A percentile compares a stretch with the other conserved stretches of the same genome.
These are phyloP conservation scores for Posidonia oceanica DNA, from an alignment of 116 monocot species.

Conservation along the genomic window DNA sequence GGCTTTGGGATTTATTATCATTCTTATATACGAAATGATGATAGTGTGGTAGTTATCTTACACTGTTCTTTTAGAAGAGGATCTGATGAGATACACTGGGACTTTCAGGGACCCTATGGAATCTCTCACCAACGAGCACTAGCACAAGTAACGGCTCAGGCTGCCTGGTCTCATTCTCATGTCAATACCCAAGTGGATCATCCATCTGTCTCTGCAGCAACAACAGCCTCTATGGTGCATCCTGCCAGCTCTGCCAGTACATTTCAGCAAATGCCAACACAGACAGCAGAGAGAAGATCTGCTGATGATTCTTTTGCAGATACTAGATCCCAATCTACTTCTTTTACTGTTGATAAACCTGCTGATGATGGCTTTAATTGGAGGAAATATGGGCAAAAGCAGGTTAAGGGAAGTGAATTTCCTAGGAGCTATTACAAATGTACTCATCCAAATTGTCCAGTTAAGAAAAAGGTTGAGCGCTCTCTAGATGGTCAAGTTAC, in stretches of 20 bases:
- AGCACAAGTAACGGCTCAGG: conserved; percentile 61
- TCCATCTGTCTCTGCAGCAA: conserved; percentile 10
- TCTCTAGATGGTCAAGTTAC: conserved; percentile 64
- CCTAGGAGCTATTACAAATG: conserved; percentile 85
- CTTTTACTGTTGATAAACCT: conserved; percentile 42
- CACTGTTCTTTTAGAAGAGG: no score
- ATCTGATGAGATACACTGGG: no score
- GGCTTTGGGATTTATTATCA: no score
- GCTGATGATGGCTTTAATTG: conserved; percentile 82
- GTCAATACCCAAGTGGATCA: conserved; percentile 18
- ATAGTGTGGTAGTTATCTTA: no score
- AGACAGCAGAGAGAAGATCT: conserved; percentile 8
- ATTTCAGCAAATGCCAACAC: conserved; percentile 16
- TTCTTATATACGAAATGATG: no score
- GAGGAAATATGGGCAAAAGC: conserved; percentile 92
- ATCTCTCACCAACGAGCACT: conserved; percentile 70
- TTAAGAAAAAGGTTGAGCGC: conserved; percentile 75
- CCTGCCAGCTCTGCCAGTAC: conserved; percentile 10
- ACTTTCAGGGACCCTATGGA: conserved; percentile 56
- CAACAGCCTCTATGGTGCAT: conserved; percentile 13
- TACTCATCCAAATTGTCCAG: conserved; percentile 55
- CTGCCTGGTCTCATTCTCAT: conserved; percentile 33
- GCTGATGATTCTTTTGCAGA: conserved; percentile 16
- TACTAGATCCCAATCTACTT: conserved; percentile 24
- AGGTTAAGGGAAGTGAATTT: conserved; percentile 74